Percentiles rank a stretch among this genome's conserved stretches.
phyloP scores from a whole-genome alignment of 2,329 filamentous ascomycete species.

The Chrysosphaeria jannelii region DNA sequence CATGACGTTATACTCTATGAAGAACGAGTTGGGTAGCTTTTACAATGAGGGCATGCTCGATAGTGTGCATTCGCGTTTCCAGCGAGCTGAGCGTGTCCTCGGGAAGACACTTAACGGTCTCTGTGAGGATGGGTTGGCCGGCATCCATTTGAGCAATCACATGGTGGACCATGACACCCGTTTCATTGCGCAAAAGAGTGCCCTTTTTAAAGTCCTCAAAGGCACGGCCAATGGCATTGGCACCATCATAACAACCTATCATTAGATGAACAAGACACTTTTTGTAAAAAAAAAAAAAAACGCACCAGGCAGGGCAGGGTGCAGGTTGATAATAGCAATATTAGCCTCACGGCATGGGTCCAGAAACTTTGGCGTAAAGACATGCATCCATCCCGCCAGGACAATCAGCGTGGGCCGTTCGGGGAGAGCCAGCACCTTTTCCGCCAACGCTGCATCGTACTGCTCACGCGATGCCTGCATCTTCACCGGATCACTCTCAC shows the following conservation, averaged over 20 bases:
- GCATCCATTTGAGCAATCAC: slow-evolving; percentile 57
- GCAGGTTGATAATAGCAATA: slow-evolving; percentile 52
- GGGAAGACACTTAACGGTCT: slow-evolving; percentile 33
- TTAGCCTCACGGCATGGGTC: slow-evolving; percentile 29
- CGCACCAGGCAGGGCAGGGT: slow-evolving; percentile 39
- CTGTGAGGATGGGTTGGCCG: slow-evolving; percentile 39
- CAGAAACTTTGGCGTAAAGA: slow-evolving; percentile 40
- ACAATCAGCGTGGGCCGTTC: slow-evolving; percentile 45
- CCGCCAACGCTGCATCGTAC: slow-evolving; percentile 50
- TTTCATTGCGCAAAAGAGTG: slow-evolving; percentile 33
- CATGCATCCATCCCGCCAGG: slow-evolving; percentile 69
- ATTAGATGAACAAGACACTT: too few relatives aligned
- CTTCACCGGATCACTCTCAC: slow-evolving; percentile 26
- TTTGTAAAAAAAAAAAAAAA: too few relatives aligned
- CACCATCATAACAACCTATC: slow-evolving; percentile 46
- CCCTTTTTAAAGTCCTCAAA: slow-evolving; percentile 37
- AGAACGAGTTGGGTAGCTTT: slow-evolving; percentile 29
- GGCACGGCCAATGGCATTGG: slow-evolving; percentile 47
- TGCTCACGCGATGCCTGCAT: slow-evolving; percentile 25
- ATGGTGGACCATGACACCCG: slow-evolving; percentile 75
- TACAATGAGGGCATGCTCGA: slow-evolving; percentile 55
- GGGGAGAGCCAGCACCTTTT: slow-evolving; percentile 20
- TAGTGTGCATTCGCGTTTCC: slow-evolving; percentile 39
- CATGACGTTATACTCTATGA: too few relatives aligned
- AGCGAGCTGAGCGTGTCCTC: slow-evolving; percentile 35